phyloP scores from a whole-genome alignment of 306 rosid genomes.

The Elaeagnus macrophylla region DNA sequence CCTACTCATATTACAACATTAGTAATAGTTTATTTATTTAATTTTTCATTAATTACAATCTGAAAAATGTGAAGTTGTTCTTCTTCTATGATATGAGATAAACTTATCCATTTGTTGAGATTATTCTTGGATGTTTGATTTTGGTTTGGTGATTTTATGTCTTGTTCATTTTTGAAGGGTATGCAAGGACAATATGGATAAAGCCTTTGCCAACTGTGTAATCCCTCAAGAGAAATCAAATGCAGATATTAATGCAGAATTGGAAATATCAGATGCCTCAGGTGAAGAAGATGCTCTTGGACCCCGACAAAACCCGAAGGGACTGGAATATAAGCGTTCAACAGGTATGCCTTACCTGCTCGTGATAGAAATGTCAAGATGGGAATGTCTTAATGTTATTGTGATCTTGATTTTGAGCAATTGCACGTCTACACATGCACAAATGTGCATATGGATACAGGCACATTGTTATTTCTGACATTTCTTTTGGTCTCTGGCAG shows the following conservation, averaged over 20 bases:
- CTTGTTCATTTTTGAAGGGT: conserved; percentile 52
- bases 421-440: background rate
- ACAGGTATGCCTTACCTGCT: conserved; percentile 34
- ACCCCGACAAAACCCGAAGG: conserved; percentile 44
- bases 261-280: conserved; percentile 88
- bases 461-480: conserved; percentile 15
- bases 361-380: conserved; percentile 6
- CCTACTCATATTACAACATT: background rate
- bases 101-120: background rate
- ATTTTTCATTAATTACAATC: too few species aligned
- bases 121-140: conserved; percentile 3
- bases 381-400: conserved; percentile 2
- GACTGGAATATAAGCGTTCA: conserved; percentile 47
- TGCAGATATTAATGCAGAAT: conserved; percentile 84
- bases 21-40: too few species aligned
- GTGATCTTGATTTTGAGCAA: background rate
- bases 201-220: conserved; percentile 64
- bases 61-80: background rate
- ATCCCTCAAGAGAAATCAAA: conserved; percentile 94
- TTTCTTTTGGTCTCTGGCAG: conserved; percentile 34
- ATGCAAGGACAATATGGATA: conserved; percentile 69
- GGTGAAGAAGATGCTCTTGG: conserved; percentile 83
- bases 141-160: conserved; percentile 10
- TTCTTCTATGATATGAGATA: background rate
- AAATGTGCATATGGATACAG: background rate